Percentiles rank a stretch among this genome's conserved stretches.
Conservation (phyloP, 352 stramenopile species). For the Phytophthora multivora region DNA sequence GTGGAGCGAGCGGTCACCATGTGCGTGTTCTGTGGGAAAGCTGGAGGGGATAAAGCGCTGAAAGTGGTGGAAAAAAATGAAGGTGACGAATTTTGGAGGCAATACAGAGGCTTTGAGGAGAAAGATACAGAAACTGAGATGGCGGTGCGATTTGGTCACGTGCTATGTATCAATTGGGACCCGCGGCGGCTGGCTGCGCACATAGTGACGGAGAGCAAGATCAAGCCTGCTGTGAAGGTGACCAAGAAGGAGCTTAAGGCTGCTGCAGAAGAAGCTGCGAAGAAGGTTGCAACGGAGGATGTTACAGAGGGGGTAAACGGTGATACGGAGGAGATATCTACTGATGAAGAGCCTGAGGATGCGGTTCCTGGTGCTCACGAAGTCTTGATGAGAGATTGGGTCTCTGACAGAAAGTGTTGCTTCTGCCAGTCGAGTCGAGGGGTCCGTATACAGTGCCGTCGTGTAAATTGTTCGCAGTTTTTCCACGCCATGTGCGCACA, state of each 20-base stretch:
- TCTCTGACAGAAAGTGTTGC: too few species aligned
- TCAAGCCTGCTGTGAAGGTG: slow-evolving; percentile 16
- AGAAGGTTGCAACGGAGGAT: slow-evolving; percentile 5
- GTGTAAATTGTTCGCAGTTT: slow-evolving; percentile 52
- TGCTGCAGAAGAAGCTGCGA: slow-evolving; percentile 10
- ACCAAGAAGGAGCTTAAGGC: slow-evolving; percentile 24
- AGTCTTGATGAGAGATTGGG: slow-evolving; percentile 22
- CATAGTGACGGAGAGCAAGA: slow-evolving; percentile 27
- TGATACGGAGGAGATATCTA: not conserved
- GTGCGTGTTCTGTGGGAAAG: slow-evolving; percentile 56
- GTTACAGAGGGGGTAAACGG: slow-evolving; percentile 1
- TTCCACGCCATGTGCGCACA: slow-evolving; percentile 73
- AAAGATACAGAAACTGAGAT: not conserved
- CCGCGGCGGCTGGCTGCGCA: slow-evolving; percentile 36
- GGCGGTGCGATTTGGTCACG: slow-evolving; percentile 38
- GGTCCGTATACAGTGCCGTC: slow-evolving; percentile 64
- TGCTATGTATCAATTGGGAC: slow-evolving; percentile 60
- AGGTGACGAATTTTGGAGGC: slow-evolving; percentile 26
- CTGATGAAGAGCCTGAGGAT: slow-evolving; percentile 16
- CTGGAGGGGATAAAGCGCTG: slow-evolving; percentile 24
- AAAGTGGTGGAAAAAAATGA: slow-evolving; percentile 33
- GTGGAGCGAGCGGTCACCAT: slow-evolving; percentile 15
- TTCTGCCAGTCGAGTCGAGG: slow-evolving; percentile 50
- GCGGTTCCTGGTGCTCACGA: slow-evolving; percentile 4
- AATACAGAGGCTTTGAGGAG: slow-evolving; percentile 4